Conservation (phyloP, 2,329 filamentous ascomycete genomes). For the Fusarium nanum region DNA sequence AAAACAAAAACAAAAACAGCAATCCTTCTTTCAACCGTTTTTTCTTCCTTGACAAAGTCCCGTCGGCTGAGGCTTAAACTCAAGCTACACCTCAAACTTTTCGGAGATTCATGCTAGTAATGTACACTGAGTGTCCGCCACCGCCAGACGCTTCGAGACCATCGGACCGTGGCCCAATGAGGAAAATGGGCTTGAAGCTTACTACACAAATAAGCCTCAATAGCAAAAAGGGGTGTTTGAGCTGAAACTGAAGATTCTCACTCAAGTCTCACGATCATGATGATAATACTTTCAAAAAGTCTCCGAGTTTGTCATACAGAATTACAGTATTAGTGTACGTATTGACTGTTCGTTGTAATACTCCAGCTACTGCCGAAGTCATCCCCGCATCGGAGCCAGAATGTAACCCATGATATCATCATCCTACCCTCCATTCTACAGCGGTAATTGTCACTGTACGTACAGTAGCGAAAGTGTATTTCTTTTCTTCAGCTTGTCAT, state of each 20-base stretch:
- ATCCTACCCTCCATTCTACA: conserved; percentile 38
- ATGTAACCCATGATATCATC: conserved; percentile 46
- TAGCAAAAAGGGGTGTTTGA: neutral
- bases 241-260: neutral
- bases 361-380: conserved; percentile 14
- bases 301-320: conserved; percentile 10
- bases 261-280: conserved; percentile 8
- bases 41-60: neutral
- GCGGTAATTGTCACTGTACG: neutral
- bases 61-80: conserved; percentile 11
- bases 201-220: neutral
- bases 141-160: conserved; percentile 38
- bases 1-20: conserved; percentile 1
- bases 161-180: conserved; percentile 11
- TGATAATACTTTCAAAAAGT: conserved; percentile 10
- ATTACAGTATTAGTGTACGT: neutral
- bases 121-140: conserved; percentile 13
- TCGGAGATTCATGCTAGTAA: neutral
- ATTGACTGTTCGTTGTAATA: neutral
- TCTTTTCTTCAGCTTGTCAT: conserved; percentile 32
- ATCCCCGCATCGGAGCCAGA: conserved; percentile 27
- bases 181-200: conserved; percentile 6
- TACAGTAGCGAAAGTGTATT: neutral
- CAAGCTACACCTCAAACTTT: conserved; percentile 1
- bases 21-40: neutral